phyloP scores from a whole-genome alignment of 2,329 filamentous ascomycete genomes.

The Penicillium griseofulvum region DNA sequence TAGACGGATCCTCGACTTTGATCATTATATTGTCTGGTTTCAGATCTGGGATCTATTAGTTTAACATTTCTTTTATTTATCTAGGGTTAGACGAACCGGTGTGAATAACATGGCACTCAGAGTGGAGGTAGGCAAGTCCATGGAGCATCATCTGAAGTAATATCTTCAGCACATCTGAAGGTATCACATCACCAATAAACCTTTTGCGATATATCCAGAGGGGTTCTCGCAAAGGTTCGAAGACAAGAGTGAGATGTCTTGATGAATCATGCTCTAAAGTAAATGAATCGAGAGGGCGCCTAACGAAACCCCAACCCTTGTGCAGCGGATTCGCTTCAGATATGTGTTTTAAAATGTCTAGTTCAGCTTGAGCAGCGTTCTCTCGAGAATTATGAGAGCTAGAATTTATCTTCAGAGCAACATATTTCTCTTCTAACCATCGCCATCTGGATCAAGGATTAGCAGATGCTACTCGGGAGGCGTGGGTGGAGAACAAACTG shows the following conservation, averaged over 20 bases:
- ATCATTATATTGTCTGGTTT: constrained; percentile 35
- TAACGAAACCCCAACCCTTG: background rate
- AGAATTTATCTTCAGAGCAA: background rate
- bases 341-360: background rate
- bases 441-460: background rate
- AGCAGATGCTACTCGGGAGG: background rate
- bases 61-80: background rate
- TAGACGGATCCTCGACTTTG: constrained; percentile 27
- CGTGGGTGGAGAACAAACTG: background rate
- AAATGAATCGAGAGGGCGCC: background rate
- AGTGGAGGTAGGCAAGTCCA: constrained; percentile 45
- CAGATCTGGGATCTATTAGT: constrained; percentile 29
- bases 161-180: constrained; percentile 30
- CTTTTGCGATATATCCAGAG: background rate
- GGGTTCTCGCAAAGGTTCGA: background rate
- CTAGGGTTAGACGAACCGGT: constrained; percentile 31
- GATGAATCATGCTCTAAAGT: background rate
- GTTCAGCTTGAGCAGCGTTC: background rate
- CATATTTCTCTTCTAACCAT: background rate
- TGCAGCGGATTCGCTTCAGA: background rate
- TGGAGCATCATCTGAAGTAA: constrained; percentile 35
- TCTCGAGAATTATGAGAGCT: background rate
- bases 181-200: background rate
- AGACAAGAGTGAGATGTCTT: background rate
- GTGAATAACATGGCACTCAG: constrained; percentile 44